Conservation (phyloP, 495 filamentous ascomycete species). For the Aspergillus egyptiacus region DNA sequence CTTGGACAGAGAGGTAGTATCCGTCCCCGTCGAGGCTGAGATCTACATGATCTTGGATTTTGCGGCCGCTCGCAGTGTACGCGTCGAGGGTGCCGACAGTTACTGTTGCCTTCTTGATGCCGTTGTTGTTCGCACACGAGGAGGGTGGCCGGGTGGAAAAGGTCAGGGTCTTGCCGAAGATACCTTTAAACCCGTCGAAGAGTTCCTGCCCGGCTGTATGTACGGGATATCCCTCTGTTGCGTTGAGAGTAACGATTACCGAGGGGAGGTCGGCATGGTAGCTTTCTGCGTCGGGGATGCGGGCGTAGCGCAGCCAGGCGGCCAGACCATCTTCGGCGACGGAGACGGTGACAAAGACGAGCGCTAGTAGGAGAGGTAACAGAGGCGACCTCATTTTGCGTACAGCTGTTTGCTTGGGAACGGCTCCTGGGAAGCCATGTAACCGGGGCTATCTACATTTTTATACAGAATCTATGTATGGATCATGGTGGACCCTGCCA, state of each 20-base stretch:
- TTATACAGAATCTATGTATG: too few relatives aligned
- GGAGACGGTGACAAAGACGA: neutral
- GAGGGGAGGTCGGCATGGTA: neutral
- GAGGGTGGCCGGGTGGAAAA: too few relatives aligned
- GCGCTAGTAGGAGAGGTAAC: too few relatives aligned
- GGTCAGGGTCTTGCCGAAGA: neutral
- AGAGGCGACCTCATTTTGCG: too few relatives aligned
- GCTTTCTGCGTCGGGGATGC: neutral
- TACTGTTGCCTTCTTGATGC: neutral
- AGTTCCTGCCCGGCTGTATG: neutral
- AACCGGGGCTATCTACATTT: too few relatives aligned
- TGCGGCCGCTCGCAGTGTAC: neutral
- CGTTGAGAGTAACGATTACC: neutral
- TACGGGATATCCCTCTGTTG: neutral
- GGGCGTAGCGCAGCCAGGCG: conserved; percentile 1
- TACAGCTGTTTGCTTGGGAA: too few relatives aligned
- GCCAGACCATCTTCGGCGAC: neutral
- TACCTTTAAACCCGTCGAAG: neutral
- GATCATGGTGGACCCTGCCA: too few relatives aligned
- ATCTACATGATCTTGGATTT: too few relatives aligned
- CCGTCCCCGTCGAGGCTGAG: conserved; percentile 1
- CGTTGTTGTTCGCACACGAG: too few relatives aligned
- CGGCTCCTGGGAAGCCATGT: too few relatives aligned
- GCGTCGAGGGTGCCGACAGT: neutral
- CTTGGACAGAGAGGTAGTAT: conserved; percentile 25